phyloP scores from a whole-genome alignment of 2,329 filamentous ascomycete genomes.

The Colletotrichum tropicale region DNA sequence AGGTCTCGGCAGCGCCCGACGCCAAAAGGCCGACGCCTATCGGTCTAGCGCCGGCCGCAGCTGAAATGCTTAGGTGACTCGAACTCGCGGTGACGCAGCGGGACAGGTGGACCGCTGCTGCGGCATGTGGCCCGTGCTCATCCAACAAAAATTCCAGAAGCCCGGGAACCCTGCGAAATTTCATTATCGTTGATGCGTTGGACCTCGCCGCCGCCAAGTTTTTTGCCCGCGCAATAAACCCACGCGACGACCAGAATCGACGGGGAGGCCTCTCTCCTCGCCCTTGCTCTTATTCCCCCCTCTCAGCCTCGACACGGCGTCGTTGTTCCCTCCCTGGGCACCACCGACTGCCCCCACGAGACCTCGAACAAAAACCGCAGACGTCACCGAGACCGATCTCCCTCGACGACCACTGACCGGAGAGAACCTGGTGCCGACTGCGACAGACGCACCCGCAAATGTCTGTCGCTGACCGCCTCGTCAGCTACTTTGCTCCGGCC shows the following conservation, averaged over 20 bases:
- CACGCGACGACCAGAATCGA: slow-evolving; percentile 4
- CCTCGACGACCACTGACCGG: background rate
- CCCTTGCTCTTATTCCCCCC: background rate
- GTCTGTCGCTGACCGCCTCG: slow-evolving; percentile 61
- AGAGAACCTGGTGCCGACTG: background rate
- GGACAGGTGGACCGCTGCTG: background rate
- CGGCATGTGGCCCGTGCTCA: slow-evolving; percentile 6
- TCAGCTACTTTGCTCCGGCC: slow-evolving; percentile 53
- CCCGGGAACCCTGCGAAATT: slow-evolving; percentile 18
- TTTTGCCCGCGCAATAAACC: slow-evolving; percentile 6
- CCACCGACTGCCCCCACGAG: background rate
- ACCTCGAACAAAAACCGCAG: background rate
- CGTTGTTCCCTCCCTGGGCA: background rate
- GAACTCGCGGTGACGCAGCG: slow-evolving; percentile 10
- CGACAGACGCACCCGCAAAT: slow-evolving; percentile 37
- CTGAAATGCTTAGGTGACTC: background rate
- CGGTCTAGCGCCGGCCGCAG: background rate
- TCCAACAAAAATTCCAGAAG: slow-evolving; percentile 16
- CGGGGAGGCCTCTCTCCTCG: slow-evolving; percentile 1
- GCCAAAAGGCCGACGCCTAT: background rate
- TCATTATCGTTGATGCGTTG: slow-evolving; percentile 11
- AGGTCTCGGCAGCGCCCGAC: background rate
- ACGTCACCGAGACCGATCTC: slow-evolving; percentile 32
- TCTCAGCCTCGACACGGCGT: background rate
- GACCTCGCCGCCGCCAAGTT: slow-evolving; percentile 20